A percentile compares a stretch with the other conserved stretches of the same genome.
Conservation (phyloP, 2,329 filamentous ascomycete genomes). For the Rasamsonia emersonii region DNA sequence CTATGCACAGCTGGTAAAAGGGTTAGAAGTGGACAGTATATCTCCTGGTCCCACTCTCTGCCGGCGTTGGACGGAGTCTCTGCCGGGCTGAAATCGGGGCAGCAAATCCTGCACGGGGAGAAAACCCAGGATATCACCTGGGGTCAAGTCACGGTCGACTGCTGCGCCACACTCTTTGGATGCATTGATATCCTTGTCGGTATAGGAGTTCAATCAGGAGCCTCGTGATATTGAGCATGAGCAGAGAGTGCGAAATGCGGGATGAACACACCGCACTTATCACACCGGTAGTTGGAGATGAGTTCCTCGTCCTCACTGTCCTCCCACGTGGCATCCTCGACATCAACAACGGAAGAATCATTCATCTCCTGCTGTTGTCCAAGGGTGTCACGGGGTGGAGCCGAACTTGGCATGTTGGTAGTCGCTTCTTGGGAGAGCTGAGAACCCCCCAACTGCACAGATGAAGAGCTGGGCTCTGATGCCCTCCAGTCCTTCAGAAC, state of each 20-base stretch:
- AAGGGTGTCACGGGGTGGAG: conserved; percentile 6
- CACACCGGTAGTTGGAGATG: conserved; percentile 28
- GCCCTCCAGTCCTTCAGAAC: conserved; percentile 60
- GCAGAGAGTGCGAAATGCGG: conserved; percentile 43
- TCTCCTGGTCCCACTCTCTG: too few species aligned
- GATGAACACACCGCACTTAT: conserved; percentile 37
- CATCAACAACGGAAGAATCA: conserved; percentile 10
- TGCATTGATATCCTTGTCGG: too few species aligned
- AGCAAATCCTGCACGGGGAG: too few species aligned
- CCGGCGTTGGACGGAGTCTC: too few species aligned
- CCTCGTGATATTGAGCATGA: conserved; percentile 40
- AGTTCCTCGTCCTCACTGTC: conserved; percentile 24
- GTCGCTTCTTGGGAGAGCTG: neutral
- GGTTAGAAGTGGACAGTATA: too few species aligned
- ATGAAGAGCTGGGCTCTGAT: conserved; percentile 14
- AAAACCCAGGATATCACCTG: too few species aligned
- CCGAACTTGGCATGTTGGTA: neutral
- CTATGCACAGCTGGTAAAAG: too few species aligned
- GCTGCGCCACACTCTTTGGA: too few species aligned
- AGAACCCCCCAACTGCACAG: neutral
- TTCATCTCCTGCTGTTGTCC: conserved; percentile 12
- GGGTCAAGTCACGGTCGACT: too few species aligned
- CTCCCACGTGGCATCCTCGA: conserved; percentile 23
- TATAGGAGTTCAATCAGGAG: conserved; percentile 18
- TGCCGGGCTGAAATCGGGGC: too few species aligned